phyloP scores from a whole-genome alignment of 78 protist species.

The slime mould (Dictyostelium discoideum) region dicty_2.7 NC_007088.5:7459501-7460000 shows the following conservation, averaged over 20 bases:
- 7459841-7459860: no score
- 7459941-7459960: background rate
- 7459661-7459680: constrained; percentile 13
- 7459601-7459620: constrained; percentile 64
- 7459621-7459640: constrained; percentile 33
- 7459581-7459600: constrained; percentile 70
- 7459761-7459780: constrained; percentile 71
- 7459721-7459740: constrained; percentile 52
- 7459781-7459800: constrained; percentile 13
- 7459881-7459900: constrained; percentile 32
- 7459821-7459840: no score
- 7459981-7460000: constrained; percentile 25
- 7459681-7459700: constrained; percentile 49
- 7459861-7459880: constrained; percentile 21
- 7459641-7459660: background rate
- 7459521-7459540: constrained; percentile 63
- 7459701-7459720: constrained; percentile 18
- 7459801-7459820: background rate
- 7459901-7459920: background rate
- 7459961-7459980: background rate
- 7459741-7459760: constrained; percentile 54
- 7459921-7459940: background rate
- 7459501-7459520: constrained; percentile 70
- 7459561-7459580: constrained; percentile 75
- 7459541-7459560: constrained; percentile 71